Evolutionary conservation across 2,329 filamentous ascomycete species (phyloP).

Genomic region (Fusarium pseudograminearum): DNA sequence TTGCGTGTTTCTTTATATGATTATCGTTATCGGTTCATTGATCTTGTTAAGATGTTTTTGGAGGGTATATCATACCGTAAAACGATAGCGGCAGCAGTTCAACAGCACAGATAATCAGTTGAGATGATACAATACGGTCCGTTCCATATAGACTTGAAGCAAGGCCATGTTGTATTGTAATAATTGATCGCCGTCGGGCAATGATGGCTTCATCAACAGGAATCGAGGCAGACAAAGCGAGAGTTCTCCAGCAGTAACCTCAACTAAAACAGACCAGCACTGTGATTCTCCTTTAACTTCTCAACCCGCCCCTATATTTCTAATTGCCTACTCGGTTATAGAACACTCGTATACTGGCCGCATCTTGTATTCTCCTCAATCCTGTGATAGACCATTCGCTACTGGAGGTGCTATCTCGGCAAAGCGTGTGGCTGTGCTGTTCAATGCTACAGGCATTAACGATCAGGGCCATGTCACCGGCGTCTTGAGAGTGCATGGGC

Average conservation of each 20-base stretch:
- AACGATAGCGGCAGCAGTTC: slow-evolving; percentile 4
- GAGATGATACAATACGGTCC: not conserved
- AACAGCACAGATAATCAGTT: not conserved
- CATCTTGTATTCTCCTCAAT: slow-evolving; percentile 47
- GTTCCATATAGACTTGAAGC: not conserved
- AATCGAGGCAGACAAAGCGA: not conserved
- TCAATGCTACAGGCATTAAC: slow-evolving; percentile 50
- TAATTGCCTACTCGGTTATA: slow-evolving; percentile 49
- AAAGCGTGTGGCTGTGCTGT: slow-evolving; percentile 54
- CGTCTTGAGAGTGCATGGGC: slow-evolving; percentile 52
- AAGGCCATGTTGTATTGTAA: not conserved
- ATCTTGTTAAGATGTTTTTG: slow-evolving; percentile 7
- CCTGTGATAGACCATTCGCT: slow-evolving; percentile 25
- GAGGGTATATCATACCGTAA: not conserved
- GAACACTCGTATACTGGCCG: slow-evolving; percentile 55
- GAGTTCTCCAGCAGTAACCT: slow-evolving; percentile 48
- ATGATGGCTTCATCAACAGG: slow-evolving; percentile 13
- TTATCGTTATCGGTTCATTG: not conserved
- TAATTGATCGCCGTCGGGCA: not conserved
- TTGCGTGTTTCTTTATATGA: slow-evolving; percentile 3
- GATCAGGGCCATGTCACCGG: slow-evolving; percentile 56
- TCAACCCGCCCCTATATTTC: slow-evolving; percentile 51
- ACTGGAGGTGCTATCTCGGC: slow-evolving; percentile 50
- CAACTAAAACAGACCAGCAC: slow-evolving; percentile 48
- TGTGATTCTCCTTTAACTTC: slow-evolving; percentile 49